These are phyloP conservation scores for Butyriboletus loyo DNA, from an alignment of 768 basidiomycete genomes.

Conservation along the genomic window DNA sequence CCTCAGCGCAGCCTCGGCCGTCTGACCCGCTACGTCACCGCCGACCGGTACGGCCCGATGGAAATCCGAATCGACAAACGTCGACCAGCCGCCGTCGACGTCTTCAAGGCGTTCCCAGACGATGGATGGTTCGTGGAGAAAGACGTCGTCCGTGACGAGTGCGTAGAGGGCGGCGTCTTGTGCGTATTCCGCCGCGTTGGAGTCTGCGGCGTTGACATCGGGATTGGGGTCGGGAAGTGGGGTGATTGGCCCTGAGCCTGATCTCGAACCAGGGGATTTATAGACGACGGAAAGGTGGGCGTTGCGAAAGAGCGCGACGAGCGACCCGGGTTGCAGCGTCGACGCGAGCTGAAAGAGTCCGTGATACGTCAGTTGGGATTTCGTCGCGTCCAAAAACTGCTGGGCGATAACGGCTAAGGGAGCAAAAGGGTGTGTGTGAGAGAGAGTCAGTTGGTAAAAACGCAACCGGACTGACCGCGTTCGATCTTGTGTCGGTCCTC, in stretches of 20 bases:
- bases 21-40: constrained; percentile 77
- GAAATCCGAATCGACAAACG: constrained; percentile 77
- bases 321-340: constrained; percentile 43
- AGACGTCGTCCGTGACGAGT: constrained; percentile 83
- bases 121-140: constrained; percentile 70
- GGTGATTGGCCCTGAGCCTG: neutral
- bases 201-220: neutral
- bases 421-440: neutral
- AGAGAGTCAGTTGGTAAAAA: neutral
- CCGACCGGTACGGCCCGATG: constrained; percentile 62
- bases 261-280: constrained; percentile 38
- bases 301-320: constrained; percentile 88
- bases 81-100: constrained; percentile 73
- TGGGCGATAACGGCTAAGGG: constrained; percentile 61
- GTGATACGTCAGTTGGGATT: constrained; percentile 84
- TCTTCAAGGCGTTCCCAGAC: constrained; percentile 93
- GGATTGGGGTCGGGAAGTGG: neutral
- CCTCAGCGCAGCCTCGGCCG: constrained; percentile 56
- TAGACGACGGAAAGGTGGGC: constrained; percentile 89
- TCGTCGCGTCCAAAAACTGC: constrained; percentile 64
- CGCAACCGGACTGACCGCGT: constrained; percentile 49
- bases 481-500: constrained; percentile 63
- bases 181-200: neutral
- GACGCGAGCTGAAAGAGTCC: constrained; percentile 78
- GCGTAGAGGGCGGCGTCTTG: constrained; percentile 60